phyloP scores from a whole-genome alignment of 345 rosid genomes.

The Sonneratia alba region DNA sequence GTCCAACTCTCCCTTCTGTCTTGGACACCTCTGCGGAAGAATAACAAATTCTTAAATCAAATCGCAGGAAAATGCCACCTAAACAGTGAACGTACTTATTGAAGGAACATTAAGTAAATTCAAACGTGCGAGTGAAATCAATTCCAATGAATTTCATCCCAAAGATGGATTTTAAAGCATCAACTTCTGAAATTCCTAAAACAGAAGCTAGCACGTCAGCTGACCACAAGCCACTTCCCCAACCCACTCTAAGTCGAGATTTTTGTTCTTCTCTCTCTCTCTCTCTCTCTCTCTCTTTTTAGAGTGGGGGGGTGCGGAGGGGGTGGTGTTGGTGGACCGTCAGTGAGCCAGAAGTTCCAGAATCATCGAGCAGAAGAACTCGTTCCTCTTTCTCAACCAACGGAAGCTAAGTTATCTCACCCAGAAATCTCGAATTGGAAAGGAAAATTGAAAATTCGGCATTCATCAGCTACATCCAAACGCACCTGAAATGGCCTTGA shows the following conservation, averaged over 20 bases:
- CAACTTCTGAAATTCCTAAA: neutral
- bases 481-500: conserved; percentile 87
- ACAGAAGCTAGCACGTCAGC: neutral
- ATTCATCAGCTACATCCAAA: neutral
- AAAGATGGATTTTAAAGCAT: neutral
- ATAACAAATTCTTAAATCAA: neutral
- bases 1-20: conserved; percentile 88
- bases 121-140: neutral
- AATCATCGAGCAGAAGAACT: neutral
- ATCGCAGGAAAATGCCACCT: neutral
- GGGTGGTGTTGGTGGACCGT: too few relatives aligned
- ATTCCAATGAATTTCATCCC: neutral
- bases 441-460: neutral
- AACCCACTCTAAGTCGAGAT: neutral
- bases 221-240: neutral
- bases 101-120: neutral
- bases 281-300: too few relatives aligned
- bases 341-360: neutral
- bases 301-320: too few relatives aligned
- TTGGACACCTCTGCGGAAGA: conserved; percentile 69
- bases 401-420: neutral
- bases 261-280: too few relatives aligned
- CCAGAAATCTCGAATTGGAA: neutral
- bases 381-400: neutral
- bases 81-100: neutral